Base-by-base conservation (phyloP, 257 asterid species). In the Solanum pimpinellifolium region DNA sequence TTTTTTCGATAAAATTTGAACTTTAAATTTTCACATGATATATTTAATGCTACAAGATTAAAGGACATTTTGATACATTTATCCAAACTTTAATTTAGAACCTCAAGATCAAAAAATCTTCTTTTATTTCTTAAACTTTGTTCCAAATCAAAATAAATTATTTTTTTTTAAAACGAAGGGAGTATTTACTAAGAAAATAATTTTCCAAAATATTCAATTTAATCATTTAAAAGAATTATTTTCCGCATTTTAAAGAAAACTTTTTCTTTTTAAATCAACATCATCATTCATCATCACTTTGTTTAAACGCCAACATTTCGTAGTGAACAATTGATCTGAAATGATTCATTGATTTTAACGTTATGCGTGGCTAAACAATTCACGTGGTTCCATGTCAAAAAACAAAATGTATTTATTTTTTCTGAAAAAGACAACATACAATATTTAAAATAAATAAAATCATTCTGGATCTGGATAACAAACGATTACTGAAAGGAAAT, bases 121-220 rank as follows among this genome's bases (percentile, higher is more conserved):
- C 35, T 33, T 33, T 33, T 0, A 33, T 33, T 33, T 33, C 5
- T 33, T 33, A 33, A 33, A 33, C 5, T 33, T 33, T 33, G 35
- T 33, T 3, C 0, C 5, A 3, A 33, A 1, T 3, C 5, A 33
- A 33, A 0, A 0, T 33, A 33, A 33, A 4, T 5, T 33, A 33
- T 3, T 33, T 33, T 4, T 33, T 33, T 33, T 33, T 0, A 0
- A 33, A 33, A 3, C 35, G 35, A 33, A 33, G 1, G 0, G 0
- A 33, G 35, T 33, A 47, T 3, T 14, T 13, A 15, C 6, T 47
- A 47, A 14, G 20, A 47, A 47, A 47, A 47, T 47, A 1, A 46
- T 46, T 46, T 46, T 46, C 2, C 5, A 12, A 46, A 46, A 46
- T 46, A 46, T 14, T 5, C 59, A 47, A 7, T 47, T 47, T 14